Base-by-base conservation (phyloP, 345 rosid genomes). In the Geranium rotundifolium region DNA sequence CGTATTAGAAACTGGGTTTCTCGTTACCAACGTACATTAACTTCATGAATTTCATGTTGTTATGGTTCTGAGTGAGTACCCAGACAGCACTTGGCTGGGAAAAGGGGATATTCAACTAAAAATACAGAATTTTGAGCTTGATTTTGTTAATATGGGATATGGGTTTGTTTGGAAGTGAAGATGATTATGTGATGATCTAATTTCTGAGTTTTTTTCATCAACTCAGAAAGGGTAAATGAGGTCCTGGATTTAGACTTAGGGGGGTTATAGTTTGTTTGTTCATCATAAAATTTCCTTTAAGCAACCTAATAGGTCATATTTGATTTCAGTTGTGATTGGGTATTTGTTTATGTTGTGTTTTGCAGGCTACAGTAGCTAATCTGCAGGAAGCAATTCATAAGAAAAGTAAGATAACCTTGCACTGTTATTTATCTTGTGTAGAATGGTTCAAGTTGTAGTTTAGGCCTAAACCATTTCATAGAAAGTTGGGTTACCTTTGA, bases 291-390 rank as follows among this genome's bases (percentile, higher is more conserved):
- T 19, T 30, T 29, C 6, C 2, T 7, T 59, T 57, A 6, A 34
- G 39, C 58, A 39, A 31, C 7, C 29, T 58, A 23, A 52, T 9
- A 30, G 46, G 55, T n/a, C 8, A 59, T 57, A 37, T 30, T 10
- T 17, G 0, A 27, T 0, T 59, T 17, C 8, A 18, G 23, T 46
- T 16, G 20, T 49, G 18, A 3, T 5, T 19, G n/a, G 23, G 41
- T 3, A 41, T 4, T 2, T 5, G 18, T 58, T 6, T 61, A 19
- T 74, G 46, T 54, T 46, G 30, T 62, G 65, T 46, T 65, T 60
- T 66, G 68, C 70, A 93, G 99, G 97, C 96, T 50, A 90, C 88
- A 4, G 96, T 93, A 64, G 83, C 84, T 76, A 92, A 90, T 82
- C 82, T 90, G 79, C 97, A 90, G 78, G 90, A 88, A 67, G 92